These are phyloP conservation scores for Schoenoplectus tabernaemontani DNA, from an alignment of 202 grass and related monocot genomes.

Conservation along the genomic window DNA sequence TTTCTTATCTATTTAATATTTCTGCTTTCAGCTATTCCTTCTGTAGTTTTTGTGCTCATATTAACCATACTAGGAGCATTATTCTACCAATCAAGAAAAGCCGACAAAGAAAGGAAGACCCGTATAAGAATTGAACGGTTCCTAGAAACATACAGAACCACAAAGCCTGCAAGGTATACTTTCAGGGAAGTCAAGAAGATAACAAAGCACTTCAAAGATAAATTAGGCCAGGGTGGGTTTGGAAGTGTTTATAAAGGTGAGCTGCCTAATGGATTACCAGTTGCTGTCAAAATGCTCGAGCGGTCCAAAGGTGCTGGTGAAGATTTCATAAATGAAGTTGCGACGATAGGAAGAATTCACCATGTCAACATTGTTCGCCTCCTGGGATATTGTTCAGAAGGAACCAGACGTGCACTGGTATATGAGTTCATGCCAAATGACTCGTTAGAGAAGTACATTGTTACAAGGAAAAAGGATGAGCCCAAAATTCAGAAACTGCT, in stretches of 20 bases:
- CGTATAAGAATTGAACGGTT: slow-evolving; percentile 51
- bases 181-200: slow-evolving; percentile 51
- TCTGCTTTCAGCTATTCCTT: slow-evolving; percentile 16
- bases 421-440: slow-evolving; percentile 30
- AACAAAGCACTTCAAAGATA: slow-evolving; percentile 32
- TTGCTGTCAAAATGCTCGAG: slow-evolving; percentile 43
- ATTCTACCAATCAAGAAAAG: slow-evolving; percentile 14
- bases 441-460: slow-evolving; percentile 26
- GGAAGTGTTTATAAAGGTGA: slow-evolving; percentile 37
- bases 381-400: slow-evolving; percentile 30
- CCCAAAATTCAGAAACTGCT: slow-evolving; percentile 3
- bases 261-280: slow-evolving; percentile 30
- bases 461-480: not conserved
- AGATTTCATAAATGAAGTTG: slow-evolving; percentile 36
- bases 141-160: slow-evolving; percentile 31
- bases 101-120: slow-evolving; percentile 17
- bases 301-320: slow-evolving; percentile 18
- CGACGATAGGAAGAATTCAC: slow-evolving; percentile 42
- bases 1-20: not conserved
- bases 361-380: slow-evolving; percentile 37
- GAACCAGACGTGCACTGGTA: slow-evolving; percentile 16
- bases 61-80: not conserved
- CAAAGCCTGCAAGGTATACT: slow-evolving; percentile 33
- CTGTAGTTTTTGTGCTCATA: not conserved
- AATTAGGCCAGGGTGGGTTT: slow-evolving; percentile 46